phyloP scores from a whole-genome alignment of 75 land plant genomes.

The Cryptomeria japonica region DNA sequence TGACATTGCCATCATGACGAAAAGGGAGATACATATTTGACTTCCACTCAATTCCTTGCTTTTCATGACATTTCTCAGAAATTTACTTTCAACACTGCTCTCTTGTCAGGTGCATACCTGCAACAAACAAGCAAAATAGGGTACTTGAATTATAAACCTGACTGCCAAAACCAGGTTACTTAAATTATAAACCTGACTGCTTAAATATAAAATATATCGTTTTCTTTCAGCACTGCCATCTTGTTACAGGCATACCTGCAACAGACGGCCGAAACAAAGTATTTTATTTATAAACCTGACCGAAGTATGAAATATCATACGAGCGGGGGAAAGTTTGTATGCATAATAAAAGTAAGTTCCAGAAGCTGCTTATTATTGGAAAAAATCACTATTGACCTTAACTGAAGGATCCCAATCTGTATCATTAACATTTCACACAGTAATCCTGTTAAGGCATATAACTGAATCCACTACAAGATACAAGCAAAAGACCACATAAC shows the following conservation, averaged over 20 bases:
- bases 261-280: no score
- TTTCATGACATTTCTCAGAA: slow-evolving; percentile 14
- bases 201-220: neutral
- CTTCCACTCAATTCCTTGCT: slow-evolving; percentile 15
- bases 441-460: neutral
- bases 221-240: neutral
- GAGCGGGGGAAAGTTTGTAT: no score
- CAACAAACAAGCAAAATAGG: neutral
- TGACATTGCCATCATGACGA: slow-evolving; percentile 29
- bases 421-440: neutral
- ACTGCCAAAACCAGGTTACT: neutral
- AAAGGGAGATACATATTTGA: slow-evolving; percentile 27
- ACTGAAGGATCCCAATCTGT: neutral
- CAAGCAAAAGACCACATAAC: neutral
- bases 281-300: no score
- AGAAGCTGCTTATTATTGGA: neutral
- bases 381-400: neutral
- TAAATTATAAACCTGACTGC: neutral
- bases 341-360: neutral
- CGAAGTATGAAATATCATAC: no score
- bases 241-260: neutral
- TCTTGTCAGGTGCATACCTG: slow-evolving; percentile 13
- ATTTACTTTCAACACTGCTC: slow-evolving; percentile 10
- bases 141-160: neutral
- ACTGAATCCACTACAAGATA: neutral